Conservation (phyloP, 2,329 filamentous ascomycete species). For the Metarhizium anisopliae region DNA sequence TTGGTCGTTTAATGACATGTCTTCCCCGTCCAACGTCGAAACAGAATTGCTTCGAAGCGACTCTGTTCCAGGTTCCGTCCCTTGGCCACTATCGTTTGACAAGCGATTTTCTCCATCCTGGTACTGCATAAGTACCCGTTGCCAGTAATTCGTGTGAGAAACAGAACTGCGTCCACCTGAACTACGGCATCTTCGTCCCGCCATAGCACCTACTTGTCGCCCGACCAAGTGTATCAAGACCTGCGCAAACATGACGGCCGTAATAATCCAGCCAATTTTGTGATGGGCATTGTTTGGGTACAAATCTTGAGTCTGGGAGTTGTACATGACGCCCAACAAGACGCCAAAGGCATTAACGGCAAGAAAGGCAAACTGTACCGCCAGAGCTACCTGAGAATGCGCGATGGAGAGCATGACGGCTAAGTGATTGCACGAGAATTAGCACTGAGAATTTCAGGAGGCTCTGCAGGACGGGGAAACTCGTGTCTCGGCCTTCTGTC, state of each 20-base stretch:
- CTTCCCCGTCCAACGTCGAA: constrained; percentile 44
- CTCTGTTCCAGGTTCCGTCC: constrained; percentile 60
- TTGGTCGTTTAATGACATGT: constrained; percentile 25
- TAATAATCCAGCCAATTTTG: constrained; percentile 78
- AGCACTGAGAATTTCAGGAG: background rate
- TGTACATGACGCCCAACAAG: constrained; percentile 62
- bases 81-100: constrained; percentile 66
- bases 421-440: constrained; percentile 23
- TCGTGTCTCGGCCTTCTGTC: background rate
- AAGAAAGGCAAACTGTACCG: constrained; percentile 60
- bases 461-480: background rate
- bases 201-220: constrained; percentile 34
- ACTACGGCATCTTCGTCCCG: background rate
- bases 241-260: constrained; percentile 63
- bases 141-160: constrained; percentile 28
- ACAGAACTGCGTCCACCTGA: constrained; percentile 49
- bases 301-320: constrained; percentile 71
- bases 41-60: constrained; percentile 57
- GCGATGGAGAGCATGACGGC: constrained; percentile 81
- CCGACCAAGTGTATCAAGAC: constrained; percentile 59
- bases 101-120: constrained; percentile 43
- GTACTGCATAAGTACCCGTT: constrained; percentile 14
- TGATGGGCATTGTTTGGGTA: constrained; percentile 85
- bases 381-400: constrained; percentile 64
- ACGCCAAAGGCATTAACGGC: constrained; percentile 55